Conservation (phyloP, 1,284 basidiomycete species). For the Retiboletus flavoniger region DNA sequence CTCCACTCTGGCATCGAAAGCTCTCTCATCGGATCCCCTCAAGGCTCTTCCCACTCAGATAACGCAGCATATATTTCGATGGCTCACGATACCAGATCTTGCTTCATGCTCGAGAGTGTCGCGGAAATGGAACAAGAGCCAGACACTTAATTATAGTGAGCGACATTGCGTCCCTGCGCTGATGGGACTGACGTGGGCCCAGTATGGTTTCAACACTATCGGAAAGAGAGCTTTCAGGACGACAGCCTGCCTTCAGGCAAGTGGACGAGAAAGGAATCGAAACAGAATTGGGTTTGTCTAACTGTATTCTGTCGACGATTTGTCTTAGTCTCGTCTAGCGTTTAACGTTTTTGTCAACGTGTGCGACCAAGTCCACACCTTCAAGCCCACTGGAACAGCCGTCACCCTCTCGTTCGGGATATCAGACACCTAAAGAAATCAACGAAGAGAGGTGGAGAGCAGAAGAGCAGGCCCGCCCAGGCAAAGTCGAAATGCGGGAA, state of each 20-base stretch:
- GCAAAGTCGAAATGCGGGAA: conserved; percentile 80
- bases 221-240: conserved; percentile 78
- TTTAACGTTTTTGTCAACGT: conserved; percentile 52
- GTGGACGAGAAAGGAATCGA: conserved; percentile 84
- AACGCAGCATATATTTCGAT: conserved; percentile 72
- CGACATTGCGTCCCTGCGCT: conserved; percentile 8
- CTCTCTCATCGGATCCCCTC: conserved; percentile 56
- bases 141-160: conserved; percentile 86
- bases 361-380: conserved; percentile 45
- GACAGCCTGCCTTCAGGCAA: conserved; percentile 73
- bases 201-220: conserved; percentile 91
- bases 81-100: conserved; percentile 64
- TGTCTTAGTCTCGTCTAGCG: conserved; percentile 43
- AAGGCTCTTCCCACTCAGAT: conserved; percentile 75
- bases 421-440: conserved; percentile 74
- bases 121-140: conserved; percentile 82
- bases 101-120: conserved; percentile 78
- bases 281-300: conserved; percentile 73
- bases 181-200: not conserved
- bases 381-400: conserved; percentile 45
- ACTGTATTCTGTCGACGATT: not conserved
- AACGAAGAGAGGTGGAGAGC: conserved; percentile 71
- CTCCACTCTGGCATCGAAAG: conserved; percentile 28
- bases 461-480: conserved; percentile 57
- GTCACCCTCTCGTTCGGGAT: conserved; percentile 61